Conservation (phyloP, 768 basidiomycete genomes). For the Ramaria sp. region DNA sequence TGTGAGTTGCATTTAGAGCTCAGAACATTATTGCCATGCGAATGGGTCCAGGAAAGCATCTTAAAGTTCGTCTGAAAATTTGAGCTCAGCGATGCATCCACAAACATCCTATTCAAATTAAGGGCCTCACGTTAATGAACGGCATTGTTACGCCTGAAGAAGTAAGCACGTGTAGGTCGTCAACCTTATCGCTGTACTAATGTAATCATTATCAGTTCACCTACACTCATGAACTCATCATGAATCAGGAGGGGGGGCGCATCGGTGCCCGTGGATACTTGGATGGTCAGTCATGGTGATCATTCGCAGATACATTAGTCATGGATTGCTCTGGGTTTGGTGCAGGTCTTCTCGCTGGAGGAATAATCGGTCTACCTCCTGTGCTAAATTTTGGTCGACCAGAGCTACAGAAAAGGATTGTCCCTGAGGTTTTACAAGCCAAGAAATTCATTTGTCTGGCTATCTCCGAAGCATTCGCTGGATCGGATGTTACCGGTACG, state of each 20-base stretch:
- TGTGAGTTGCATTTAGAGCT: slow-evolving; percentile 19
- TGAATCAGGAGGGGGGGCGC: slow-evolving; percentile 69
- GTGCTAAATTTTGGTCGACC: slow-evolving; percentile 69
- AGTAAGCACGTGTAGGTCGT: slow-evolving; percentile 25
- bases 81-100: not conserved
- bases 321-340: not conserved
- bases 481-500: slow-evolving; percentile 58
- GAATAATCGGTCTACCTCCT: slow-evolving; percentile 77
- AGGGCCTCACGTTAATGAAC: slow-evolving; percentile 57
- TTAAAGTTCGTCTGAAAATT: slow-evolving; percentile 34
- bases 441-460: slow-evolving; percentile 82
- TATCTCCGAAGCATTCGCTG: slow-evolving; percentile 83
- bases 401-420: slow-evolving; percentile 33
- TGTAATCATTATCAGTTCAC: slow-evolving; percentile 1
- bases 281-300: slow-evolving; percentile 39
- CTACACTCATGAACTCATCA: slow-evolving; percentile 40
- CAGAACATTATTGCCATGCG: slow-evolving; percentile 83
- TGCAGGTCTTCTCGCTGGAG: slow-evolving; percentile 45
- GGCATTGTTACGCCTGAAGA: slow-evolving; percentile 71
- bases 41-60: slow-evolving; percentile 84
- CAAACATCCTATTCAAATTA: not conserved
- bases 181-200: slow-evolving; percentile 77
- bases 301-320: not conserved
- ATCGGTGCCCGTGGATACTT: slow-evolving; percentile 68
- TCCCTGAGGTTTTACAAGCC: slow-evolving; percentile 59